Percentiles rank a stretch among this genome's conserved stretches.
Evolutionary conservation across 495 filamentous ascomycete genomes (phyloP).

Genomic region (Hyaloscypha variabilis): DNA sequence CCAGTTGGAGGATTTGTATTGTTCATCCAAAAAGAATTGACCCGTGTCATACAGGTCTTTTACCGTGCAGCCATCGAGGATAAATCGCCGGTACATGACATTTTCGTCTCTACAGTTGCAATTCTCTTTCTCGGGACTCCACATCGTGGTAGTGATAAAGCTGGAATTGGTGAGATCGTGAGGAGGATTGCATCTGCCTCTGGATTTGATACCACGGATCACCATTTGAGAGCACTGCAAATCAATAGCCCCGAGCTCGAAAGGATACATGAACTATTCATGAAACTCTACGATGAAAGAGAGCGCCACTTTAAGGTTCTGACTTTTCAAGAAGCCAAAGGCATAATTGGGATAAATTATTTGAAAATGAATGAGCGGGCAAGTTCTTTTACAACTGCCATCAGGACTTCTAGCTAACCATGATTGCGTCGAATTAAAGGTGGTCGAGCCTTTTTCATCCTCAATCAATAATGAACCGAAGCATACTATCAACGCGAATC

Average conservation of each 20-base stretch:
- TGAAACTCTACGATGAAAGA: constrained; percentile 16
- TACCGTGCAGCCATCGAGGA: not conserved
- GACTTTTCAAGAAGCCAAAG: constrained; percentile 27
- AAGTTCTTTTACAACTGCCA: not conserved
- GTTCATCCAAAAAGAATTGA: not conserved
- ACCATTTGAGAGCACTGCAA: constrained; percentile 15
- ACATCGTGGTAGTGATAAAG: constrained; percentile 23
- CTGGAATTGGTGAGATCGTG: constrained; percentile 14
- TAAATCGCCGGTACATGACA: not conserved
- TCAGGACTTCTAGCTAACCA: not conserved
- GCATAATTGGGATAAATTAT: constrained; percentile 3
- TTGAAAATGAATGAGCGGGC: constrained; percentile 15
- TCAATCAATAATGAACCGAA: constrained; percentile 11
- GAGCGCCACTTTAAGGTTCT: constrained; percentile 10
- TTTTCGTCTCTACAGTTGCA: constrained; percentile 19
- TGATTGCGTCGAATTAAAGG: not conserved
- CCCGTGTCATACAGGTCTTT: constrained; percentile 11
- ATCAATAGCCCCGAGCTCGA: constrained; percentile 23
- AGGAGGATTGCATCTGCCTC: constrained; percentile 17
- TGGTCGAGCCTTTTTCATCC: constrained; percentile 22
- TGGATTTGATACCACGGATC: constrained; percentile 17
- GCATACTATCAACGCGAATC: constrained; percentile 27
- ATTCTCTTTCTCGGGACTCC: constrained; percentile 30
- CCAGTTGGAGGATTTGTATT: not conserved
- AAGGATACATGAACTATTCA: constrained; percentile 17